phyloP scores from a whole-genome alignment of 169 alveolate genomes.

The Prorocentrum cordatum region DNA sequence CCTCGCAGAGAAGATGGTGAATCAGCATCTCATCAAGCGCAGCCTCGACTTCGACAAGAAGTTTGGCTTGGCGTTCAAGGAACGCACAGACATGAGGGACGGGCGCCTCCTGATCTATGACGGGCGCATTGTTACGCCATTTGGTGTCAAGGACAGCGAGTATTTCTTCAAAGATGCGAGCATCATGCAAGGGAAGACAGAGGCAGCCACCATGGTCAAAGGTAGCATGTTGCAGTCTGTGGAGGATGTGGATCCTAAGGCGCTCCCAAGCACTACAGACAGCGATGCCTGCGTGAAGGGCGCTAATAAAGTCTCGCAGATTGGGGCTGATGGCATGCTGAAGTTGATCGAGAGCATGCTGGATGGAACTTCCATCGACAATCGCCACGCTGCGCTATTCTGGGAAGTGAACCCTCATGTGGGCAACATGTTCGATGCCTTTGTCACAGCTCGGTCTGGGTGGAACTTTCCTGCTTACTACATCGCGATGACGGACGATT shows the following conservation, averaged over 20 bases:
- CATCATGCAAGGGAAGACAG: not conserved
- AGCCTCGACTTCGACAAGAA: not conserved
- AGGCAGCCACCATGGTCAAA: not conserved
- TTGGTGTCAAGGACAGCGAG: not conserved
- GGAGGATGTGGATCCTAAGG: not conserved
- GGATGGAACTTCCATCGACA: not conserved
- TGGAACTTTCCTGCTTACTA: not conserved
- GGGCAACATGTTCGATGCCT: not conserved
- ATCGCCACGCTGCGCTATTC: not conserved
- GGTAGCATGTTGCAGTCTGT: not conserved
- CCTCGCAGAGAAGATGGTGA: not conserved
- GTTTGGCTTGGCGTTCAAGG: not conserved
- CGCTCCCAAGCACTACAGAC: not conserved
- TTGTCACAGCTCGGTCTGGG: not conserved
- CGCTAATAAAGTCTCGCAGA: not conserved
- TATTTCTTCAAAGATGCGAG: not conserved
- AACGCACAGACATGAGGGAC: not conserved
- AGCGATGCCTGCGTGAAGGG: not conserved
- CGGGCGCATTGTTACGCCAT: not conserved
- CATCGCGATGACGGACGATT: not conserved
- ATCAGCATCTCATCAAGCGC: not conserved
- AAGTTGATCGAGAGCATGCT: not conserved
- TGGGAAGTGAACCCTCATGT: not conserved
- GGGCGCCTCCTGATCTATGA: not conserved
- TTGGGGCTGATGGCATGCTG: not conserved